Evolutionary conservation across 208 protist species (phyloP), one percentile per base, ranked within the genome.

Genomic region (Leishmania guyanensis): DNA sequence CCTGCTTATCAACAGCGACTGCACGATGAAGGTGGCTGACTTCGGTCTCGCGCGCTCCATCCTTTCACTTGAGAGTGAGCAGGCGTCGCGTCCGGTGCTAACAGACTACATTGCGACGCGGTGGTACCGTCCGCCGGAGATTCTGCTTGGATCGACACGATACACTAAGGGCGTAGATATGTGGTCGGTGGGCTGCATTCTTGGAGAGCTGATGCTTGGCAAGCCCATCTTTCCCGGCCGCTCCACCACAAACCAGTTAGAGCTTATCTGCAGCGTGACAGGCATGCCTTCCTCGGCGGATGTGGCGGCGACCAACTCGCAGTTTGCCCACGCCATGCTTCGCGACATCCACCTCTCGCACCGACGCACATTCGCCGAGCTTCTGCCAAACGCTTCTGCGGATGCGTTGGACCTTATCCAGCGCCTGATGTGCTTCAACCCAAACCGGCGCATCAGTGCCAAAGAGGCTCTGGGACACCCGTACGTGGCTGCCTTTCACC

Each of bases 61-160:
- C 81, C 84, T 97, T 39, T 89, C 89, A 36, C 80, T 97, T 9
- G 95, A 98, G 70, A 89, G 93, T n/a, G 92, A 98, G 72, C 92
- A 98, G 74, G 91, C 88, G 69, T 90, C 91, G 43, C 89, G 94
- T 12, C 93, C 95, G 1, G 91, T 96, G 72, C 90, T 99, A 36
- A 99, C 98, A 29, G 98, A 99, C 81, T 99, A 99, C 88, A 97
- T 99, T 82, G 95, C 96, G 58, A 98, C 96, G 8, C 87, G 99
- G n/a, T 99, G 99, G 98, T 99, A 99, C 84, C 93, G 99, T 6
- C 98, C 99, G 26, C 99, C 99, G 1, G 99, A 99, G 85, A 99
- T 99, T 83, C 90, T 99, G 10, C 88, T 99, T 0, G 98, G 98
- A 58, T 98, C 92, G 12, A 99, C 92, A 62, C 91, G 91, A 33